A percentile compares a stretch with the other conserved stretches of the same genome.
Evolutionary conservation across 805 yeast genomes (phyloP).

Genomic region (Myxozyma udenii): DNA sequence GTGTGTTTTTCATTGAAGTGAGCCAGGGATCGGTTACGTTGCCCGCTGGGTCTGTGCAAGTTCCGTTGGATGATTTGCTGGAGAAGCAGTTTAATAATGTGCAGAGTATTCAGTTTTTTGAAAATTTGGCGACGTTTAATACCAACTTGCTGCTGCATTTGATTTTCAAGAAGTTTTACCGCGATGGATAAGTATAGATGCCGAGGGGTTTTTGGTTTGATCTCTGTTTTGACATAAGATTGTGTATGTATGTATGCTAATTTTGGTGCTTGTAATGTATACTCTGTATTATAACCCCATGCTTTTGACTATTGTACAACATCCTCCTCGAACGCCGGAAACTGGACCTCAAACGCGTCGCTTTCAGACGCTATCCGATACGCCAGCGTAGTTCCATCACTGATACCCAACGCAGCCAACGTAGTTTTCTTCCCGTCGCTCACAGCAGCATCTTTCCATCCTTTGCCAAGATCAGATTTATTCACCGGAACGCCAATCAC

Average conservation of each 20-base stretch:
- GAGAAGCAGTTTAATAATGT: slow-evolving; percentile 63
- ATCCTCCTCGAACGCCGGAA: slow-evolving; percentile 22
- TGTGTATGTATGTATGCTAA: background rate
- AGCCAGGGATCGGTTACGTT: slow-evolving; percentile 59
- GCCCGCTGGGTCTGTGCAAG: slow-evolving; percentile 51
- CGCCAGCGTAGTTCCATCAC: slow-evolving; percentile 19
- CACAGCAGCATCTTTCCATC: slow-evolving; percentile 12
- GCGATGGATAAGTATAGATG: slow-evolving; percentile 18
- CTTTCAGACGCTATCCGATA: slow-evolving; percentile 3
- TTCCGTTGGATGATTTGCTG: slow-evolving; percentile 70
- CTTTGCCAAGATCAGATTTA: slow-evolving; percentile 17
- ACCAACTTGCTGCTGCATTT: slow-evolving; percentile 66
- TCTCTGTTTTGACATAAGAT: background rate
- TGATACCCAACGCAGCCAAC: slow-evolving; percentile 13
- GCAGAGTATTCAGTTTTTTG: slow-evolving; percentile 54
- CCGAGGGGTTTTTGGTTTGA: background rate
- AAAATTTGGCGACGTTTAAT: slow-evolving; percentile 65
- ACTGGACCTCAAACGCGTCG: slow-evolving; percentile 7
- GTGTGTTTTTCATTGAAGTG: slow-evolving; percentile 70
- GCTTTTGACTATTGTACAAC: background rate
- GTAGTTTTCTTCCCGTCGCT: background rate
- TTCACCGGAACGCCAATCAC: slow-evolving; percentile 18
- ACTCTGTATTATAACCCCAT: too few relatives aligned
- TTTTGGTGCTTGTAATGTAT: background rate
- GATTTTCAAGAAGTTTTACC: slow-evolving; percentile 60